These are phyloP conservation scores for Botryotinia globosa DNA, from an alignment of 2,329 filamentous ascomycete genomes.

Conservation along the genomic window DNA sequence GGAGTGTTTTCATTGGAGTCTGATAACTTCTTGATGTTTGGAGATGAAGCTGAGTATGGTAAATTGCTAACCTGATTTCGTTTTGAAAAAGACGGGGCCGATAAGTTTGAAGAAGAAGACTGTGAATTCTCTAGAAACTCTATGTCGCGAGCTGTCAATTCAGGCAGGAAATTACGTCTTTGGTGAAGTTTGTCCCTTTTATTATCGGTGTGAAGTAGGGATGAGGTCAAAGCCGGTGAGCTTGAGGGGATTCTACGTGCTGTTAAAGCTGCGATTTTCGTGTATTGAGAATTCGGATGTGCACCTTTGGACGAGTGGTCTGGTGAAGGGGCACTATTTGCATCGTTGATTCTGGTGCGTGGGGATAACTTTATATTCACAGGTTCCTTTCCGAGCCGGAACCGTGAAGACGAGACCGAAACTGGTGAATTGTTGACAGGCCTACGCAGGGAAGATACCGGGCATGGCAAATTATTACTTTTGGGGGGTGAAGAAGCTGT, in stretches of 20 bases:
- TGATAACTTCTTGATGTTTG: conserved; percentile 4
- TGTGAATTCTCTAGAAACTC: background rate
- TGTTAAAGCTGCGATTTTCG: background rate
- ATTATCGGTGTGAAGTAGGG: background rate
- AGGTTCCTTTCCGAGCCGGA: background rate
- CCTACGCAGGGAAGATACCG: background rate
- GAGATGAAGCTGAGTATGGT: conserved; percentile 12
- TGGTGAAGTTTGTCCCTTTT: background rate
- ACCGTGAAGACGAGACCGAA: no score
- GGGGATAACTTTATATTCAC: background rate
- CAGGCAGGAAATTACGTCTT: background rate
- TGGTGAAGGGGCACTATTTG: background rate
- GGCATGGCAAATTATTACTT: background rate
- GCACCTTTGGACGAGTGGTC: background rate
- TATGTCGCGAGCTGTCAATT: background rate
- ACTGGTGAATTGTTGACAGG: background rate
- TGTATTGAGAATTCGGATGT: background rate
- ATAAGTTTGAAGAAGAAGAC: background rate
- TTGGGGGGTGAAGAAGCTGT: background rate
- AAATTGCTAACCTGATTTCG: background rate
- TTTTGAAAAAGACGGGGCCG: background rate
- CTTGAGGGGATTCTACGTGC: background rate
- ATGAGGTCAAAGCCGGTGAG: background rate
- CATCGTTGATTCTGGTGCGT: background rate
- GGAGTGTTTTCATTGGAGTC: conserved; percentile 4